Conservation (phyloP, 2,329 filamentous ascomycete species). For the Amauroascus verrucosus region DNA sequence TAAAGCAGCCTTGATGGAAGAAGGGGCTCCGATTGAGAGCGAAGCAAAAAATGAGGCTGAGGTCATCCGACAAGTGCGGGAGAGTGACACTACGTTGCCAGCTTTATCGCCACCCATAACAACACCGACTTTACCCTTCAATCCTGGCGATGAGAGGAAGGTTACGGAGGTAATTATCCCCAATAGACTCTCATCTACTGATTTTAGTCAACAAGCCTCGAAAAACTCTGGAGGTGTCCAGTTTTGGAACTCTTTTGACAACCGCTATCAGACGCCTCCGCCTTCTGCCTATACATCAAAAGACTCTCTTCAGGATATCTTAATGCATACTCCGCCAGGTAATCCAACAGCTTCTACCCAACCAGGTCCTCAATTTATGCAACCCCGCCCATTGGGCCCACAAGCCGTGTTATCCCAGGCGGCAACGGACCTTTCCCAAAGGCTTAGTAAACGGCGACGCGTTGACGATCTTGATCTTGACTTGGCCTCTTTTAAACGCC, state of each 20-base stretch:
- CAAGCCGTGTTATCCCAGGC: constrained; percentile 8
- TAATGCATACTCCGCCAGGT: constrained; percentile 34
- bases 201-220: constrained; percentile 64
- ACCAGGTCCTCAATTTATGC: neutral
- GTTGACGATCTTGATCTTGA: constrained; percentile 79
- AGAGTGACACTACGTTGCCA: constrained; percentile 62
- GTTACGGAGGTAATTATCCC: constrained; percentile 20
- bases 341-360: constrained; percentile 15
- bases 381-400: constrained; percentile 20
- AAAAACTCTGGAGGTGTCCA: constrained; percentile 61
- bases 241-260: constrained; percentile 73
- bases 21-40: constrained; percentile 74
- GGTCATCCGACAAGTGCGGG: constrained; percentile 87
- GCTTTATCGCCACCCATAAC: constrained; percentile 39
- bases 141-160: constrained; percentile 15
- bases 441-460: constrained; percentile 55
- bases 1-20: constrained; percentile 77
- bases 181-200: constrained; percentile 45
- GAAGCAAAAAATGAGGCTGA: constrained; percentile 87
- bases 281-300: constrained; percentile 31
- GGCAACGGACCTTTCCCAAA: constrained; percentile 12
- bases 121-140: constrained; percentile 21
- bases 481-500: constrained; percentile 74
- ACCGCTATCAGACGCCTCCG: constrained; percentile 56
- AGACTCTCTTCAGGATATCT: constrained; percentile 31